A percentile compares a stretch with the other conserved stretches of the same genome.
Evolutionary conservation across 768 basidiomycete genomes (phyloP).

Genomic region (Hygrocybe punicea): DNA sequence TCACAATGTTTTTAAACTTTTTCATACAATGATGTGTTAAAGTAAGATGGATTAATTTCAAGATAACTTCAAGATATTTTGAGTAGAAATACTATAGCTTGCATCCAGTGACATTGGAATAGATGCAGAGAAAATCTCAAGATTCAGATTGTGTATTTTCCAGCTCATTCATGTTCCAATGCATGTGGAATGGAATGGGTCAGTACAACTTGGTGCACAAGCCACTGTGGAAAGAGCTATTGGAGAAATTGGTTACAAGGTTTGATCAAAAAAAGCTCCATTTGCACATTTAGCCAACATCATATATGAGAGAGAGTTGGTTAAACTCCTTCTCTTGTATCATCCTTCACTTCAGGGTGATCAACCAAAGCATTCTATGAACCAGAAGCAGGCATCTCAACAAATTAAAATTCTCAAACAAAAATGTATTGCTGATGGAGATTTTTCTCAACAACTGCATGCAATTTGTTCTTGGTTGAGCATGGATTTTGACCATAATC

Average conservation of each 20-base stretch:
- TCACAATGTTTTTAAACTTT: no score
- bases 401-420: no score
- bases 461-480: no score
- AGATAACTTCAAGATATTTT: no score
- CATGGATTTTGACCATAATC: no score
- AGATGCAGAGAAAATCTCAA: slow-evolving; percentile 24
- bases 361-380: no score
- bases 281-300: slow-evolving; percentile 31
- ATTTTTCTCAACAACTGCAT: no score
- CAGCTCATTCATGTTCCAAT: slow-evolving; percentile 35
- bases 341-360: slow-evolving; percentile 13
- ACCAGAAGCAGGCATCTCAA: no score
- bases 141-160: slow-evolving; percentile 30
- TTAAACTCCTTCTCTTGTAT: slow-evolving; percentile 20
- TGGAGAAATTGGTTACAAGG: slow-evolving; percentile 27
- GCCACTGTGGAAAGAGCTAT: slow-evolving; percentile 29
- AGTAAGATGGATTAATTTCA: no score
- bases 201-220: slow-evolving; percentile 32
- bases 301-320: slow-evolving; percentile 22
- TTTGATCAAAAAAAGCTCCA: slow-evolving; percentile 29
- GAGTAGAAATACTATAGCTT: no score
- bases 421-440: no score
- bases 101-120: slow-evolving; percentile 28
- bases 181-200: slow-evolving; percentile 37
- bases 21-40: no score